Base-by-base conservation (phyloP, 345 rosid genomes). In the Hibiscus syriacus region DNA sequence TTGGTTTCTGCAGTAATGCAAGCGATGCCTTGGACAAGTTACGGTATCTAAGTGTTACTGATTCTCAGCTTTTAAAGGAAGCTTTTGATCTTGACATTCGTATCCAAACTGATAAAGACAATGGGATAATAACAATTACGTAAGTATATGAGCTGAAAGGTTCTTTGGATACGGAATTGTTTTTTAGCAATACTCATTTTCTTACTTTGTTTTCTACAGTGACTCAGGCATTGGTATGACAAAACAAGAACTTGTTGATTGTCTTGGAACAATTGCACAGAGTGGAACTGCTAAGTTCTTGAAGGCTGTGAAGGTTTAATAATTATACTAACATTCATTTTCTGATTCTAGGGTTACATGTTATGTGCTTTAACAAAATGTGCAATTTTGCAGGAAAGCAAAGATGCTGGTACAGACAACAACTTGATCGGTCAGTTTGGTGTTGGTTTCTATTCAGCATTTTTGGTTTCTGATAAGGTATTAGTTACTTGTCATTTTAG, bases 371-470 rank as follows among this genome's bases (percentile, higher is more conserved):
- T 48, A 29, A 69, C 26, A 38, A 52, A 23, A 61, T 74, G 20
- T 74, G 23, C 66, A 60, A 6, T 25, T 73, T 17, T 39, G 75
- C 89, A 94, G 99, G 97, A 91, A 49, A 91, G 87, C 77, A 94
- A 89, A 77, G 92, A 87, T 72, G 87, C 89, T 6, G 86, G 95
- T 68, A 75, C 78, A 22, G 92, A 94, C 73, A 89, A 34, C 77
- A 94, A 91, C 79, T 85, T 94, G 74, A 94, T 94, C 34, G 99
- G 99, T 59, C 99, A 94, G 74, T 94, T 94, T 74, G 99, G 99
- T 76, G 99, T 94, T 34, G 99, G 99, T 4, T 94, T 94, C 76
- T 94, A 94, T 77, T 94, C 99, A 55, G 77, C 99, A 49, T 91
- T 94, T 71, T 83, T 94, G 53, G 99, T 94, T 79, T 72, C 99